A percentile compares a stretch with the other conserved stretches of the same genome.
Evolutionary conservation across 1,284 basidiomycete species (phyloP).

Genomic region (Phylloporus gajari): DNA sequence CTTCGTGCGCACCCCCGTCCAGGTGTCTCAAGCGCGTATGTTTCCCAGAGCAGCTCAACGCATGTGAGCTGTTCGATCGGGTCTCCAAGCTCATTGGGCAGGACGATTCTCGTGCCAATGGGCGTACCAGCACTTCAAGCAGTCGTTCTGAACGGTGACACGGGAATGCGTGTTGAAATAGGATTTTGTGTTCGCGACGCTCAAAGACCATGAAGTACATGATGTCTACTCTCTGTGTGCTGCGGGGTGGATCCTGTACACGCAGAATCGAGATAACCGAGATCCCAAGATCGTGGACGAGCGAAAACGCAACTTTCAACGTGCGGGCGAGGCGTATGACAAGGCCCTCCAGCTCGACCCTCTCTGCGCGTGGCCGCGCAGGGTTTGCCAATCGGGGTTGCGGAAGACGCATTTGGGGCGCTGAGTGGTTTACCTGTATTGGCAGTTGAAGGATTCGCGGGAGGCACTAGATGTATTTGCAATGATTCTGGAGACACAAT

Average conservation of each 20-base stretch:
- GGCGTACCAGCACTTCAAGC: constrained; percentile 43
- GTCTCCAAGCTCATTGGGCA: constrained; percentile 74
- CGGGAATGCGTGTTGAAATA: constrained; percentile 88
- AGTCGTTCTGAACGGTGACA: constrained; percentile 61
- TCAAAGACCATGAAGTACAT: constrained; percentile 84
- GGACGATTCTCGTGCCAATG: constrained; percentile 58
- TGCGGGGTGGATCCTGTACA: constrained; percentile 86
- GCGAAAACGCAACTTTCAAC: constrained; percentile 78
- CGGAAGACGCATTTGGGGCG: constrained; percentile 85
- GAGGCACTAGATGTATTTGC: constrained; percentile 89
- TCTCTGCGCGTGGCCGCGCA: constrained; percentile 89
- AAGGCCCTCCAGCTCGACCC: constrained; percentile 87
- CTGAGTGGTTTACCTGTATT: constrained; percentile 65
- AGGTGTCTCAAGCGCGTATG: constrained; percentile 79
- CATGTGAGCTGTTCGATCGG: constrained; percentile 84
- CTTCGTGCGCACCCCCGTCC: constrained; percentile 83
- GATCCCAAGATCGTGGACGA: constrained; percentile 75
- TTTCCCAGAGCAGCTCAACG: constrained; percentile 77
- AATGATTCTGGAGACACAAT: constrained; percentile 85
- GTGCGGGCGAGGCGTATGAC: constrained; percentile 90
- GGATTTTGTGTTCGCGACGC: constrained; percentile 86
- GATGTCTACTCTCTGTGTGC: constrained; percentile 92
- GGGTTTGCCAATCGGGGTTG: constrained; percentile 90
- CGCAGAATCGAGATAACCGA: constrained; percentile 83
- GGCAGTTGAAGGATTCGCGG: constrained; percentile 74